Base-by-base conservation (phyloP, 1,284 basidiomycete species). In the Trichosporon inkin region DNA sequence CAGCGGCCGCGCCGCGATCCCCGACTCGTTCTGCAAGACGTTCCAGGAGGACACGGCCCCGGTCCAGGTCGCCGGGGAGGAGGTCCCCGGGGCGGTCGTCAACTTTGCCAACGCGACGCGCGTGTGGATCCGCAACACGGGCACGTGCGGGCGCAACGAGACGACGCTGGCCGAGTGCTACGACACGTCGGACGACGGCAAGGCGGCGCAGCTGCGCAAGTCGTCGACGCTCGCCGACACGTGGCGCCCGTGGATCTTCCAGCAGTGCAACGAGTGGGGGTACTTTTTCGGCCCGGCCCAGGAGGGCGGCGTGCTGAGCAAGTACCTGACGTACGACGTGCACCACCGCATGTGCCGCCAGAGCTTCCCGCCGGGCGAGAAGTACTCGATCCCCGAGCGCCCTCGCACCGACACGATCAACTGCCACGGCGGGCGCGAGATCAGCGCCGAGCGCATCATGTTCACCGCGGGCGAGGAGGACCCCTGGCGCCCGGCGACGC, bases 211-310 rank as follows among this genome's bases (percentile, higher is more conserved):
- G 77, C 82, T 82, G 63, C 80, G 82, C 14, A 84, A 82, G 1
- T 83, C 82, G 11, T 76, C 24, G 22, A 17, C 24, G 14, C 78
- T 90, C 7, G 80, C 84, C 61, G 83, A 89, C 72, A 83, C 82
- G 0, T 94, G 91, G 90, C 83, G 92, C 47, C 81, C 89, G 13
- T 98, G 94, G 94, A 74, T 83, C 2, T 98, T 92, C 83, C 93
- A 96, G 77, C 74, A 77, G 61, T 96, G 92, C 79, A 93, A 89
- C 0, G 86, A 94, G 71, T 97, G 92, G 92, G 94, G 93, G 1
- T 97, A 92, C 78, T 93, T 95, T 73, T 72, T 72, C 73, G 70
- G 71, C 17, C 72, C 74, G 8, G 75, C 76, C 6, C 55, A 66
- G 2, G 70, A 71, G 28, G 76, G 76, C 4, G 19, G 67, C 7